Conservation (phyloP, 768 basidiomycete species). For the Pleurotus tuber-regium region DNA sequence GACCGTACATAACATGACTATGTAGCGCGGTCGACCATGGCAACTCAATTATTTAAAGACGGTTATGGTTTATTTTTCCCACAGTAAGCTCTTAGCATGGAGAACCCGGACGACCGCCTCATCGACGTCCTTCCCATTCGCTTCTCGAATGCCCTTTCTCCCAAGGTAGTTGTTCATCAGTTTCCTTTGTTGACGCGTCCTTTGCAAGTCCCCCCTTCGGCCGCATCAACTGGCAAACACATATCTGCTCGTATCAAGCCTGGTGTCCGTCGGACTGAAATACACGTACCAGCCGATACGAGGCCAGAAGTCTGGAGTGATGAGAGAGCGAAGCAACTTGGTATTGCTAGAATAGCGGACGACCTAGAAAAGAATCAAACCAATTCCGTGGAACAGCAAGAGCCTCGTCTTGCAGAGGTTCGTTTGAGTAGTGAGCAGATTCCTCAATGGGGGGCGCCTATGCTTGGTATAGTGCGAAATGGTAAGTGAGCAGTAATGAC, state of each 20-base stretch:
- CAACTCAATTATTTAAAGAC: constrained; percentile 1
- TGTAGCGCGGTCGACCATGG: not conserved
- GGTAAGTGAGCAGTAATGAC: constrained; percentile 43
- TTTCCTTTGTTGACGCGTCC: constrained; percentile 76
- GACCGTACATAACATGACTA: too few relatives aligned
- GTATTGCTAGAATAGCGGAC: constrained; percentile 64
- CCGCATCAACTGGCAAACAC: constrained; percentile 67
- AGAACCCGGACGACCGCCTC: constrained; percentile 52
- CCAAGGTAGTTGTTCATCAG: constrained; percentile 76
- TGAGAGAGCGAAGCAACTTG: constrained; percentile 67
- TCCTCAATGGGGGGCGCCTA: constrained; percentile 59
- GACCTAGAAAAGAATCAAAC: constrained; percentile 73
- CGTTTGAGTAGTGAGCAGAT: constrained; percentile 74
- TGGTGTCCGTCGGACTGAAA: constrained; percentile 58
- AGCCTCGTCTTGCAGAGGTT: constrained; percentile 65
- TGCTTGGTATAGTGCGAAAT: constrained; percentile 75
- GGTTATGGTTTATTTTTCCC: too few relatives aligned
- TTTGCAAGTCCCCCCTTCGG: constrained; percentile 75
- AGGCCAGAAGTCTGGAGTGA: constrained; percentile 78
- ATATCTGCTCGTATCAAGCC: constrained; percentile 75
- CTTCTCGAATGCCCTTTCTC: constrained; percentile 57
- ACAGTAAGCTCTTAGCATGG: constrained; percentile 17
- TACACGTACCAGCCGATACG: constrained; percentile 81
- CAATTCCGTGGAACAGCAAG: constrained; percentile 45
- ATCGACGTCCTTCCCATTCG: constrained; percentile 71